Percentiles rank a stretch among this genome's conserved stretches.
Conservation (phyloP, 2,329 filamentous ascomycete genomes). For the Aspergillus floridensis region DNA sequence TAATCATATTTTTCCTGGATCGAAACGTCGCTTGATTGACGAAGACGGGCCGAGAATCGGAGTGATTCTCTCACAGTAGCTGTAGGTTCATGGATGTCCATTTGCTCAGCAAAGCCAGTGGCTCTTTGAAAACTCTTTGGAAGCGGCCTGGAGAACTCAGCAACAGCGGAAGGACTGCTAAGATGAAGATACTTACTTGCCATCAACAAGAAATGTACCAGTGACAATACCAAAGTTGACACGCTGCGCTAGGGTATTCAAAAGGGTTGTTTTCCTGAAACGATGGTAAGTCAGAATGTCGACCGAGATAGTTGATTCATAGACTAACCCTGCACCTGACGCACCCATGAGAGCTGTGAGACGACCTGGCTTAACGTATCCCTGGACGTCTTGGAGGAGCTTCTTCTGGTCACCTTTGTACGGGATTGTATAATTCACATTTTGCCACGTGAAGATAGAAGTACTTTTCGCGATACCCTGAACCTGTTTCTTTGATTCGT, state of each 20-base stretch:
- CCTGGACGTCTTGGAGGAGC: slow-evolving; percentile 62
- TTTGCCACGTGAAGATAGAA: slow-evolving; percentile 79
- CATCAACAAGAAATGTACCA: slow-evolving; percentile 47
- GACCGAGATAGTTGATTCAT: neutral
- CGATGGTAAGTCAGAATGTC: neutral
- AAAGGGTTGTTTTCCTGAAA: slow-evolving; percentile 48
- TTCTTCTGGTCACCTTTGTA: slow-evolving; percentile 44
- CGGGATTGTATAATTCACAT: slow-evolving; percentile 69
- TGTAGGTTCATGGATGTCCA: slow-evolving; percentile 66
- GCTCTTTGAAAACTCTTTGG: slow-evolving; percentile 52
- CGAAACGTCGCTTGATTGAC: slow-evolving; percentile 58
- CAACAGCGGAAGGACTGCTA: neutral
- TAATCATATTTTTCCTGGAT: slow-evolving; percentile 64
- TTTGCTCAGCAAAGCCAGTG: slow-evolving; percentile 60
- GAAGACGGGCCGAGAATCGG: slow-evolving; percentile 63
- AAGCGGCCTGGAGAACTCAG: slow-evolving; percentile 32
- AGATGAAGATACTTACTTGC: slow-evolving; percentile 31
- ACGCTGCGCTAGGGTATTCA: slow-evolving; percentile 48
- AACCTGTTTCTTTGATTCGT: slow-evolving; percentile 31
- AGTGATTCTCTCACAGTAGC: slow-evolving; percentile 66
- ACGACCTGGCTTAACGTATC: slow-evolving; percentile 72
- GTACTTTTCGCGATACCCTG: slow-evolving; percentile 61
- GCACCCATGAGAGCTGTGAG: slow-evolving; percentile 79
- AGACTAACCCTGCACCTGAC: slow-evolving; percentile 54
- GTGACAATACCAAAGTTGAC: slow-evolving; percentile 45